Conservation (phyloP, 129 eudicot species). For the Tanacetum coccineum region DNA sequence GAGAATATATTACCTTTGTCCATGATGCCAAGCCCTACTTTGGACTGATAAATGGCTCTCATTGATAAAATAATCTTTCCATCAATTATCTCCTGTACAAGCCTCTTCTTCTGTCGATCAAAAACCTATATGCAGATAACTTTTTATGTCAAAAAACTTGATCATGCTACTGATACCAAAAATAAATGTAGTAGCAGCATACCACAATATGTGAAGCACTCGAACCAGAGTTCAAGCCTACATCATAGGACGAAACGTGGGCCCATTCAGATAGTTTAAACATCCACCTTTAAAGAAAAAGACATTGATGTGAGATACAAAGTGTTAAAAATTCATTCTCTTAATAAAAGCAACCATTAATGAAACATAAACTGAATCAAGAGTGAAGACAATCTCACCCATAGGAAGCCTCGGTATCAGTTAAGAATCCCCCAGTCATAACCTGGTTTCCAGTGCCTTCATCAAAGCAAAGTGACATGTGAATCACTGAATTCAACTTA, state of each 20-base stretch:
- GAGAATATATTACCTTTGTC: constrained; percentile 55
- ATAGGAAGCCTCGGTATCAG: constrained; percentile 87
- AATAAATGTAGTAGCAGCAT: too few relatives aligned
- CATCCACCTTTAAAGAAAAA: constrained; percentile 64
- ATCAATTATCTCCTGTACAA: constrained; percentile 87
- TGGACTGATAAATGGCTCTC: constrained; percentile 92
- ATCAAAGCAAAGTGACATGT: constrained; percentile 90
- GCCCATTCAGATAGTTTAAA: constrained; percentile 97
- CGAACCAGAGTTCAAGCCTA: constrained; percentile 87
- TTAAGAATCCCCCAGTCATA: constrained; percentile 58
- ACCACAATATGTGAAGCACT: constrained; percentile 85
- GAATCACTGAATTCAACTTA: constrained; percentile 64
- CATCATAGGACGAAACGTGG: constrained; percentile 72
- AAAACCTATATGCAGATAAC: constrained; percentile 19
- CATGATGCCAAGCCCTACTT: constrained; percentile 78
- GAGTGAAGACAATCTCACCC: constrained; percentile 46
- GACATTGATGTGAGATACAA: constrained; percentile 17
- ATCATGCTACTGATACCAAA: too few relatives aligned
- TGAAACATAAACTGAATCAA: neutral
- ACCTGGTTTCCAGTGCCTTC: constrained; percentile 74
- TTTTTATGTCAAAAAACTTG: too few relatives aligned
- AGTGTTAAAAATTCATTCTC: neutral
- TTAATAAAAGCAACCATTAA: too few relatives aligned
- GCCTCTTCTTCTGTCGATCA: constrained; percentile 66
- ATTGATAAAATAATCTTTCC: constrained; percentile 80